Evolutionary conservation across 2,329 filamentous ascomycete species (phyloP).

Genomic region (Tolypocladium capitatum): DNA sequence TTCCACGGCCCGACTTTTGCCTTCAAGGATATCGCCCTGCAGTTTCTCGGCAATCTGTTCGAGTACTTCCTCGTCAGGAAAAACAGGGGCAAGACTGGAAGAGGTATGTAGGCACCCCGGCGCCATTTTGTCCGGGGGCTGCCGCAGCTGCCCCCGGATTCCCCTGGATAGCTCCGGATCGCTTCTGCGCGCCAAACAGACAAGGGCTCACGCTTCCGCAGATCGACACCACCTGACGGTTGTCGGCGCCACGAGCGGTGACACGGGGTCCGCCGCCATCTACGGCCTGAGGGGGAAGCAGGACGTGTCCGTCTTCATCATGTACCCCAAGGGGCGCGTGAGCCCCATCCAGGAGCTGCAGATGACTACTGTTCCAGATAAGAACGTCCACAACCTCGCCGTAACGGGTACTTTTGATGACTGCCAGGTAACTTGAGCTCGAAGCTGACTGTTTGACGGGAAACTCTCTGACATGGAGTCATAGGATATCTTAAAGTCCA

Average conservation of each 20-base stretch:
- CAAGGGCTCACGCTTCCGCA: conserved; percentile 16
- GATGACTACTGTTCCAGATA: conserved; percentile 88
- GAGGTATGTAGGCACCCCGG: conserved; percentile 20
- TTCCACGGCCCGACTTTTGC: conserved; percentile 94
- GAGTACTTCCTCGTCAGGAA: conserved; percentile 71
- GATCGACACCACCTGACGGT: conserved; percentile 73
- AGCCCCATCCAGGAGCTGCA: conserved; percentile 89
- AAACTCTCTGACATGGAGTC: conserved; percentile 35
- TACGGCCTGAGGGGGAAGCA: conserved; percentile 92
- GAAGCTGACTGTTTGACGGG: conserved; percentile 63
- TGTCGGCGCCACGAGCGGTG: conserved; percentile 74
- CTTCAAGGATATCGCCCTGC: conserved; percentile 93
- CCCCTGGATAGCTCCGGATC: not conserved
- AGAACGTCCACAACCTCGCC: conserved; percentile 84
- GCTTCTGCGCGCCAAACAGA: not conserved
- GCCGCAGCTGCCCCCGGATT: not conserved
- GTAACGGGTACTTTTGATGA: conserved; percentile 91
- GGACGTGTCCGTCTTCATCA: conserved; percentile 91
- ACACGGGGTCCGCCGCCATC: conserved; percentile 89
- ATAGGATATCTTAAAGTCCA: conserved; percentile 79
- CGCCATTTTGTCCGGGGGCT: not conserved
- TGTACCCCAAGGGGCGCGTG: conserved; percentile 82
- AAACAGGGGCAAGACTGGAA: conserved; percentile 55
- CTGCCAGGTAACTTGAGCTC: conserved; percentile 67
- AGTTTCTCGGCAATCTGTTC: conserved; percentile 93